Evolutionary conservation across 1,284 basidiomycete species (phyloP).

Genomic region (Schizophyllum commune): DNA sequence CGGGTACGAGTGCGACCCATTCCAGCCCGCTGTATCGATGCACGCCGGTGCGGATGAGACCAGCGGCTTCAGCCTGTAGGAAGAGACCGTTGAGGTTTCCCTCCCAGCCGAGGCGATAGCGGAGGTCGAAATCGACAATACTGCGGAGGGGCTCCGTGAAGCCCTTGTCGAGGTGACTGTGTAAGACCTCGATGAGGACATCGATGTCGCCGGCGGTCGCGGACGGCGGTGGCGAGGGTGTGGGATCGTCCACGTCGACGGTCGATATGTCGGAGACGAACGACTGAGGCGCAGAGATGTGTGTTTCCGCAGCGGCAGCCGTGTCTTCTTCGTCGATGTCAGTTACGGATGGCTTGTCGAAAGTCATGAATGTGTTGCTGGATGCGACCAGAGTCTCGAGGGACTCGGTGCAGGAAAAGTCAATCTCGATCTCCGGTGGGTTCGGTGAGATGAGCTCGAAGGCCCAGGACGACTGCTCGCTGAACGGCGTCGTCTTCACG

Average conservation of each 20-base stretch:
- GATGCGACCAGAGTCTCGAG: neutral
- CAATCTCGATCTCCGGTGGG: neutral
- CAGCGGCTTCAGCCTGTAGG: conserved; percentile 37
- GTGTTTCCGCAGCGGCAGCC: no score
- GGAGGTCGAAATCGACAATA: conserved; percentile 28
- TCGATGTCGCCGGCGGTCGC: conserved; percentile 1
- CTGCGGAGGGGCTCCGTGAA: conserved; percentile 28
- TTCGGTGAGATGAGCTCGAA: neutral
- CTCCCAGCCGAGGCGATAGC: conserved; percentile 21
- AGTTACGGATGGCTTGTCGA: neutral
- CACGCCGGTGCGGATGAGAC: conserved; percentile 33
- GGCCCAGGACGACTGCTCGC: neutral
- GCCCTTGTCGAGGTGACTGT: conserved; percentile 24
- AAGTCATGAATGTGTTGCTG: neutral
- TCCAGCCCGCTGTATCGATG: conserved; percentile 42
- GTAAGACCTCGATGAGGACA: conserved; percentile 8
- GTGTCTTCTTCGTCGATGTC: neutral
- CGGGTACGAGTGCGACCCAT: conserved; percentile 14
- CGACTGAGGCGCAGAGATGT: no score
- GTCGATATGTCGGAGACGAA: neutral
- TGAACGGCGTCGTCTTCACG: neutral
- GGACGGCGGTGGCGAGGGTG: neutral
- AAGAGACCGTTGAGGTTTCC: conserved; percentile 36
- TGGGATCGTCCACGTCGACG: neutral
- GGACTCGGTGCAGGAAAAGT: neutral